Conservation (phyloP, 768 basidiomycete genomes). For the Tricholoma flavovirens region DNA sequence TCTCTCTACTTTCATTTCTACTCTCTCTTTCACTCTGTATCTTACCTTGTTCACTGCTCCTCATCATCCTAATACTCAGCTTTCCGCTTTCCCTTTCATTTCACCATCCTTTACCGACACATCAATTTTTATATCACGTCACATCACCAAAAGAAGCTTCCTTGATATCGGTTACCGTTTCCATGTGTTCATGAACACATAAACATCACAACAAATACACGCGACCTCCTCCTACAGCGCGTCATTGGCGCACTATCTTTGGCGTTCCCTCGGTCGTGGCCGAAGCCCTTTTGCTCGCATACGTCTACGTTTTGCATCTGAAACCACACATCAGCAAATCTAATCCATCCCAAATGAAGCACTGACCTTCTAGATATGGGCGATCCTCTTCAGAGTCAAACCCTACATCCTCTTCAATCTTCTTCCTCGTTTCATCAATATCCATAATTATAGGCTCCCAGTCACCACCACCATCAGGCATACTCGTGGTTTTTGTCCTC, state of each 20-base stretch:
- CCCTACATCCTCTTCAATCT: conserved; percentile 37
- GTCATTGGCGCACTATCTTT: too few species aligned
- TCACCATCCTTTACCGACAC: conserved; percentile 11
- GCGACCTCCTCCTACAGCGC: not conserved
- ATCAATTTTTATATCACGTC: conserved; percentile 28
- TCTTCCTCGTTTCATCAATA: conserved; percentile 26
- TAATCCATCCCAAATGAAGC: conserved; percentile 9
- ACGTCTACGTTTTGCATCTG: conserved; percentile 69
- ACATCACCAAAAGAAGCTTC: conserved; percentile 24
- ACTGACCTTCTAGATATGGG: conserved; percentile 74
- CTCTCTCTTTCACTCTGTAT: too few species aligned
- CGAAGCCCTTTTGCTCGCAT: conserved; percentile 74
- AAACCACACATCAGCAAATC: conserved; percentile 9
- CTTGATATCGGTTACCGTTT: conserved; percentile 9
- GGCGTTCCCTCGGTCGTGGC: too few species aligned
- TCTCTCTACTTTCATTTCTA: not conserved
- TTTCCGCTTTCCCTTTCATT: not conserved
- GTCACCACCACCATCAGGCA: conserved; percentile 21
- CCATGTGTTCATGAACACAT: conserved; percentile 5
- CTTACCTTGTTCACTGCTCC: too few species aligned
- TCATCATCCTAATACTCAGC: too few species aligned
- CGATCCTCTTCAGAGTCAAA: conserved; percentile 78
- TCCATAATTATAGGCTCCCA: conserved; percentile 5
- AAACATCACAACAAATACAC: not conserved
- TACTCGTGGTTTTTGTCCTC: conserved; percentile 44